A percentile compares a stretch with the other conserved stretches of the same genome.
phyloP scores from a whole-genome alignment of 805 yeast species.

The Spathaspora boniae region DNA sequence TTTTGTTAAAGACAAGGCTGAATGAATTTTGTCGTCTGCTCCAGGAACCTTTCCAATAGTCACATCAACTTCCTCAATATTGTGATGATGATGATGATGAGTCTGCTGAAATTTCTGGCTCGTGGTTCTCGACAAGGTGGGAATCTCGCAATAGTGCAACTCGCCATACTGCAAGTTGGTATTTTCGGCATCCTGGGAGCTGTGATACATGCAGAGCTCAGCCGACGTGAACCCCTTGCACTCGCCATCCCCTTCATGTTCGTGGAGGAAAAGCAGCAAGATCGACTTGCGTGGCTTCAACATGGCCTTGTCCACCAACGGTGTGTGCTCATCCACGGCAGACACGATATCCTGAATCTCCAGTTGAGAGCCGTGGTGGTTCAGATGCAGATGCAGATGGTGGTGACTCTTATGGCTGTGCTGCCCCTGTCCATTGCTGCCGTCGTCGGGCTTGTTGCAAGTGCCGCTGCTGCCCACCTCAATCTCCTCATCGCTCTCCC shows the following conservation, averaged over 20 bases:
- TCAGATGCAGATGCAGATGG: no score
- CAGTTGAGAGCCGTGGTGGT: no score
- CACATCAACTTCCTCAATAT: neutral
- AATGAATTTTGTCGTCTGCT: no score
- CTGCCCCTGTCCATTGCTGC: no score
- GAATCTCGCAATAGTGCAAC: conserved; percentile 41
- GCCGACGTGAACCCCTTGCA: conserved; percentile 49
- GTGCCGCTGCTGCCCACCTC: neutral
- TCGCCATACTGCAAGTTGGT: conserved; percentile 7
- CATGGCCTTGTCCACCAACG: conserved; percentile 12
- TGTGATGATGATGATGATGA: conserved; percentile 1
- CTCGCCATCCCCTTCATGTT: conserved; percentile 33
- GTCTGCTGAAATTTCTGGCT: no score
- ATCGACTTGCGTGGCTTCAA: conserved; percentile 19
- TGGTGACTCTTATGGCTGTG: no score
- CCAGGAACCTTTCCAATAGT: no score
- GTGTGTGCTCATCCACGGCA: conserved; percentile 18
- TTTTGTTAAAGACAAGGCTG: no score
- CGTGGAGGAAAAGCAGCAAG: conserved; percentile 22
- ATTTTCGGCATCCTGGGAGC: conserved; percentile 5
- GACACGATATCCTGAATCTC: conserved; percentile 4
- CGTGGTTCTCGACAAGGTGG: conserved; percentile 18
- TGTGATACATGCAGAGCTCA: conserved; percentile 24
- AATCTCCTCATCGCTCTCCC: conserved; percentile 8
- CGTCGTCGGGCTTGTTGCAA: neutral